Conservation (phyloP, 2,329 filamentous ascomycete species). For the Pochonia chlamydosporia region DNA sequence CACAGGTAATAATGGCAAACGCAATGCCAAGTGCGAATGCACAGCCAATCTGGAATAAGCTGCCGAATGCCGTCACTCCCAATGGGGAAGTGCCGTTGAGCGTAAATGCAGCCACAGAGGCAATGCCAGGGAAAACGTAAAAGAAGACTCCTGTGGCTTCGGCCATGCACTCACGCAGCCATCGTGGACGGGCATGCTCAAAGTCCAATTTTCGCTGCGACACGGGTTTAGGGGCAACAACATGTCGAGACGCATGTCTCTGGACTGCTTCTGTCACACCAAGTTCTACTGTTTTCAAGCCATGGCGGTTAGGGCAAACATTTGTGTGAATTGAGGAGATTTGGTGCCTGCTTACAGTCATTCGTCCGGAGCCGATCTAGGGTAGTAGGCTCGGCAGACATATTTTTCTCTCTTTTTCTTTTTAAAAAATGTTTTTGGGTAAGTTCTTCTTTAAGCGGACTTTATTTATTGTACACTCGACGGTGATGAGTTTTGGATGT, state of each 20-base stretch:
- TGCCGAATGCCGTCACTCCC: slow-evolving; percentile 30
- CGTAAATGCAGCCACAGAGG: slow-evolving; percentile 45
- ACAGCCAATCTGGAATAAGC: slow-evolving; percentile 48
- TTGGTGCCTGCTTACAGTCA: not conserved
- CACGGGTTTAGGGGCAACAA: slow-evolving; percentile 43
- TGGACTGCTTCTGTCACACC: slow-evolving; percentile 48
- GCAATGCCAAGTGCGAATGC: slow-evolving; percentile 52
- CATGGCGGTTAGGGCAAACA: not conserved
- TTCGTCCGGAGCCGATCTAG: not conserved
- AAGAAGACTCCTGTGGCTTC: slow-evolving; percentile 54
- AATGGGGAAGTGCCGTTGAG: slow-evolving; percentile 35
- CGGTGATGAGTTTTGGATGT: too few relatives aligned
- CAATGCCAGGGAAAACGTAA: slow-evolving; percentile 48
- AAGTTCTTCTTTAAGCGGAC: too few relatives aligned
- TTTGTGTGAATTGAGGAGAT: not conserved
- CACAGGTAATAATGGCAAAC: slow-evolving; percentile 53
- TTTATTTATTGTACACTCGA: too few relatives aligned
- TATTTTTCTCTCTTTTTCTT: not conserved
- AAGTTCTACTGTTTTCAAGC: slow-evolving; percentile 33
- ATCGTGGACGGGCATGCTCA: slow-evolving; percentile 45
- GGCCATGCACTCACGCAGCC: slow-evolving; percentile 48
- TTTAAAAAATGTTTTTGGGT: not conserved
- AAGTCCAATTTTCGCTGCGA: slow-evolving; percentile 49
- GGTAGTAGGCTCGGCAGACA: not conserved
- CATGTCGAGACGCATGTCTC: slow-evolving; percentile 41